Conservation (phyloP, 2,329 filamentous ascomycete genomes). For the Claviceps humidiphila region DNA sequence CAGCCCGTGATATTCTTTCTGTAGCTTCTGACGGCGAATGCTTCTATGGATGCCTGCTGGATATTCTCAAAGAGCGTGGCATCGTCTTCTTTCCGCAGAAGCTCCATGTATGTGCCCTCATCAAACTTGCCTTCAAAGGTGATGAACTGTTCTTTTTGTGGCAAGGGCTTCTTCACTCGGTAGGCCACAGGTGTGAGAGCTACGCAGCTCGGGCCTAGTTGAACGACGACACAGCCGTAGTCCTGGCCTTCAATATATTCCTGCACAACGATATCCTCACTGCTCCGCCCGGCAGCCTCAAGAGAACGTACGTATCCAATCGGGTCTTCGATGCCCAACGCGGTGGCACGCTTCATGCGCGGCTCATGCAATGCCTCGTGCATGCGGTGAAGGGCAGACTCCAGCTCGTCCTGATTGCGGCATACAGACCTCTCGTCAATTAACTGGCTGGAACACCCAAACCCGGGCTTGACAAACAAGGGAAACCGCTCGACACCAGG, state of each 20-base stretch:
- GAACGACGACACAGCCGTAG: not conserved
- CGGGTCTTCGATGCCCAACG: not conserved
- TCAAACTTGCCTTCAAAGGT: constrained; percentile 1
- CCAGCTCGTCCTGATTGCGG: not conserved
- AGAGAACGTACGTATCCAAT: not conserved
- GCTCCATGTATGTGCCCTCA: not conserved
- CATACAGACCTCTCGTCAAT: not conserved
- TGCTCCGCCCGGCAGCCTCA: not conserved
- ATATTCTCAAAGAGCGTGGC: not conserved
- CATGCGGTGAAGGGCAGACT: not conserved
- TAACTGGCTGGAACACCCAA: not conserved
- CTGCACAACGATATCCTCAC: constrained; percentile 1
- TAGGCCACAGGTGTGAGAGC: not conserved
- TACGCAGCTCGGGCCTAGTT: not conserved
- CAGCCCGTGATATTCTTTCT: not conserved
- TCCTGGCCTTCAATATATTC: not conserved
- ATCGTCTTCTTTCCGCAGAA: not conserved
- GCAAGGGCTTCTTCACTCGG: not conserved
- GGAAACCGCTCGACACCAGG: not conserved
- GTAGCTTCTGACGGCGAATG: not conserved
- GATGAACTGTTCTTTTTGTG: not conserved
- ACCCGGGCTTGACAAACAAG: not conserved
- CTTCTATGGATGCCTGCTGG: not conserved
- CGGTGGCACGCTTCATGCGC: not conserved
- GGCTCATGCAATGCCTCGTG: not conserved